Percentiles rank a stretch among this genome's conserved stretches.
Conservation (phyloP, 1,284 basidiomycete genomes). For the Heterobasidion annosum region DNA sequence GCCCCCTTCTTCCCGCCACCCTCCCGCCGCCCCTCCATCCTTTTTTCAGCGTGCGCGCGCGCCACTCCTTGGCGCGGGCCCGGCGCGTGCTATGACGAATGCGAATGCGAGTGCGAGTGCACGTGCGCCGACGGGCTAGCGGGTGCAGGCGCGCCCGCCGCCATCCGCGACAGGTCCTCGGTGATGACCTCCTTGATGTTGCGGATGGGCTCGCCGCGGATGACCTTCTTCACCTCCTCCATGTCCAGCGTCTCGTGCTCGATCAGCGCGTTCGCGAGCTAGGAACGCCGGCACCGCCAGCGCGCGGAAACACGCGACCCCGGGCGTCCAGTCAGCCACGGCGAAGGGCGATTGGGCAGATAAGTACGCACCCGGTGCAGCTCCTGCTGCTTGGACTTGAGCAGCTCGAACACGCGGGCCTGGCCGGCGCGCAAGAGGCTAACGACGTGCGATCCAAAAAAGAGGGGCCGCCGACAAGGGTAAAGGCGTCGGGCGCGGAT, state of each 20-base stretch:
- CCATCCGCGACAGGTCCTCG: constrained; percentile 36
- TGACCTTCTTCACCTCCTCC: constrained; percentile 80
- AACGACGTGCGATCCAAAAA: background rate
- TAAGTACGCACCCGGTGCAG: constrained; percentile 60
- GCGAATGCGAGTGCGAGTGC: no score
- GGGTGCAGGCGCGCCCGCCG: no score
- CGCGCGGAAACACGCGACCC: background rate
- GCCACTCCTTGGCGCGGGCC: no score
- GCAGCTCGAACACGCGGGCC: constrained; percentile 56
- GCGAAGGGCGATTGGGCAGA: background rate
- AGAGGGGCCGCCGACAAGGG: background rate
- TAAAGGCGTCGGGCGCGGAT: background rate
- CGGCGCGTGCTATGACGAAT: no score
- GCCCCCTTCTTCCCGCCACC: no score
- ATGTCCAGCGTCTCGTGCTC: constrained; percentile 90
- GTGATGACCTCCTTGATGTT: constrained; percentile 54
- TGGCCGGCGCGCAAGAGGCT: constrained; percentile 75
- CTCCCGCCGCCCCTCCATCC: no score
- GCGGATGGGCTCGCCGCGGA: constrained; percentile 73
- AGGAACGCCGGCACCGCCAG: constrained; percentile 10
- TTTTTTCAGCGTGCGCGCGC: no score
- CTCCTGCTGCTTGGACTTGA: constrained; percentile 70
- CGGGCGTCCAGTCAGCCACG: no score
- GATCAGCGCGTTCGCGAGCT: constrained; percentile 84
- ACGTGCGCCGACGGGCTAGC: no score